These are phyloP conservation scores for Acanthochlamys bracteata DNA, from an alignment of 106 monocot genomes.

Conservation along the genomic window DNA sequence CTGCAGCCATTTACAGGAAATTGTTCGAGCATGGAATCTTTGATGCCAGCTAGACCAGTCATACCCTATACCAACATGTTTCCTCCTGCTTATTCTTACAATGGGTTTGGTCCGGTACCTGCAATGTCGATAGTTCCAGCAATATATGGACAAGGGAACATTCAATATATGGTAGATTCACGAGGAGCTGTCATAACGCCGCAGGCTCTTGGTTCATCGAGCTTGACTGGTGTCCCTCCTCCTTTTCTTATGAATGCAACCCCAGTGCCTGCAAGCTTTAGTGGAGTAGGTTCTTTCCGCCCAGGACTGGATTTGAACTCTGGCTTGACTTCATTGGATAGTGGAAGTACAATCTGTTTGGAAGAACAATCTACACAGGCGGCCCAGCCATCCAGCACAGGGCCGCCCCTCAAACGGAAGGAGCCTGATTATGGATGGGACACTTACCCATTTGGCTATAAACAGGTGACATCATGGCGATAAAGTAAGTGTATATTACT, in stretches of 20 bases:
- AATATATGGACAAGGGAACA: slow-evolving; percentile 32
- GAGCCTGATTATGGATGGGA: slow-evolving; percentile 52
- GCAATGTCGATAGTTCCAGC: slow-evolving; percentile 33
- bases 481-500: slow-evolving; percentile 2
- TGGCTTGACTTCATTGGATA: slow-evolving; percentile 16
- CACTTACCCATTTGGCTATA: slow-evolving; percentile 35
- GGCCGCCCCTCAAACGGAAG: slow-evolving; percentile 36
- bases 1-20: slow-evolving; percentile 17
- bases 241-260: slow-evolving; percentile 32
- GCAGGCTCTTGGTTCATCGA: slow-evolving; percentile 27
- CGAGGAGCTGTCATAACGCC: slow-evolving; percentile 34
- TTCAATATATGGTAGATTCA: slow-evolving; percentile 48
- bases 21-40: slow-evolving; percentile 10
- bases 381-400: slow-evolving; percentile 27
- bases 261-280: slow-evolving; percentile 16
- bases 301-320: slow-evolving; percentile 59
- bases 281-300: slow-evolving; percentile 17
- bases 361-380: slow-evolving; percentile 26
- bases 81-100: slow-evolving; percentile 25
- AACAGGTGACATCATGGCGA: slow-evolving; percentile 40
- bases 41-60: slow-evolving; percentile 9
- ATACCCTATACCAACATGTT: slow-evolving; percentile 35
- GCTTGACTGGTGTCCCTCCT: slow-evolving; percentile 7
- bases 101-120: slow-evolving; percentile 16
- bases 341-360: slow-evolving; percentile 17